Evolutionary conservation across 2,329 filamentous ascomycete genomes (phyloP), one percentile per base, ranked within the genome.

Genomic region (Elsinoe ampelina): DNA sequence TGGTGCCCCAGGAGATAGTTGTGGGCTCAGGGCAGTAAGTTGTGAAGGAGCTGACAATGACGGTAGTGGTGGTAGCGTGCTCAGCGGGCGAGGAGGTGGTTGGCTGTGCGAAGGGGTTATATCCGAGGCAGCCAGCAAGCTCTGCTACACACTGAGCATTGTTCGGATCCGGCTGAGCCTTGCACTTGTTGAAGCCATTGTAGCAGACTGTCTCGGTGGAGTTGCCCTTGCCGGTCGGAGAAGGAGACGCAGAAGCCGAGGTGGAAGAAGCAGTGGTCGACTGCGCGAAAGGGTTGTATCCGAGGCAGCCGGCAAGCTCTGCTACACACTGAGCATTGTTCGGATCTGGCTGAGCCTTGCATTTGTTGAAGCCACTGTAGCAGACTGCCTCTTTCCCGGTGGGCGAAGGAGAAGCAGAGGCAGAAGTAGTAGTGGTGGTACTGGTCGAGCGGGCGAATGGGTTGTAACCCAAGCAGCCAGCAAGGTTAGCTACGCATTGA

Each of bases 1-100:
- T 76, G 72, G 72, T 75, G 69, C 78, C 80, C 74, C 85, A 77
- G 67, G 79, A 80, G 72, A 88, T 72, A 65, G 75, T 71, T 65
- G 85, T 88, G 62, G 85, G 71, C 63, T 59, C 76, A 19, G 86
- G 84, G 82, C 86, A 89, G 81, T 78, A 87, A 68, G 85, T 89
- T 73, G 80, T 83, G 76, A 61, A 81, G 58, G 75, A 72, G 58
- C 81, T 83, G 62, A 88, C 80, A 63, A 82, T 75, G 77, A 85
- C 81, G 64, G 84, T 88, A 73, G 58, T 54, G 15, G 60, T 62
- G 1, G 54, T 54, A 20, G 39, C 42, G 35, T 38, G 35, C 15
- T 22, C 15, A 35, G 26, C 45, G 22, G 43, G 20, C 12, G 58
- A n/a, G 15, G 52, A n/a, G n/a, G 47, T 48, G 19, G 34, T 43